Base-by-base conservation (phyloP, 257 asterid species). In the Solanum chiquidenum region DNA sequence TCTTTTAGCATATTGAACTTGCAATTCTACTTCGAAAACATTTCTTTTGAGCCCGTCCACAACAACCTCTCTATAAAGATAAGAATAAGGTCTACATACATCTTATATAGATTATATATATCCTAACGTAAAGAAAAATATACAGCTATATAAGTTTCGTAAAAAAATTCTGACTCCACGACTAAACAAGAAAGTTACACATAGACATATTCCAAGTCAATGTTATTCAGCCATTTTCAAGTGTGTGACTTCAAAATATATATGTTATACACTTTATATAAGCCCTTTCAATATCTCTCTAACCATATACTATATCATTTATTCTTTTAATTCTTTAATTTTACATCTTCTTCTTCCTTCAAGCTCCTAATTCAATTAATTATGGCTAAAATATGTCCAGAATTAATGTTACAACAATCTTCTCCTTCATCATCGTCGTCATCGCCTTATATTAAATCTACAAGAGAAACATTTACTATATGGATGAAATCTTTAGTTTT, bases 401-500 rank as follows among this genome's bases (percentile, higher is more conserved):
- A 92, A 74, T 16, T 74, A 25, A 16, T 18, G 69, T 80, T 46
- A 80, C 40, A 46, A 80, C 85, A 46, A 80, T 80, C 68, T 80
- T 46, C 68, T 80, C 21, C 85, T 29, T 27, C 84, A 25, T 7
- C 84, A 12, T 25, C 31, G 5, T 35, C 44, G 14, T 31, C 89
- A 42, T 52, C 80, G 2, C 46, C 77, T 72, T 71, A 75, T 69
- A 87, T 66, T 46, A 80, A 93, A 23, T 86, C 89, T 16, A 91
- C 40, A 58, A 93, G 88, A 84, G 93, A 93, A 91, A 92, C 90
- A 27, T 95, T 89, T 86, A 96, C 98, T 2, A 82, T 94, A 14
- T 96, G 98, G 98, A 93, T 96, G 98, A 95, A 96, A 84, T 96
- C 98, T 23, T 94, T 96, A 1, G 90, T 96, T 27, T 94, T 94